Evolutionary conservation across 768 basidiomycete genomes (phyloP), one percentile per base, ranked within the genome.

Genomic region (Mycena capillaripes): DNA sequence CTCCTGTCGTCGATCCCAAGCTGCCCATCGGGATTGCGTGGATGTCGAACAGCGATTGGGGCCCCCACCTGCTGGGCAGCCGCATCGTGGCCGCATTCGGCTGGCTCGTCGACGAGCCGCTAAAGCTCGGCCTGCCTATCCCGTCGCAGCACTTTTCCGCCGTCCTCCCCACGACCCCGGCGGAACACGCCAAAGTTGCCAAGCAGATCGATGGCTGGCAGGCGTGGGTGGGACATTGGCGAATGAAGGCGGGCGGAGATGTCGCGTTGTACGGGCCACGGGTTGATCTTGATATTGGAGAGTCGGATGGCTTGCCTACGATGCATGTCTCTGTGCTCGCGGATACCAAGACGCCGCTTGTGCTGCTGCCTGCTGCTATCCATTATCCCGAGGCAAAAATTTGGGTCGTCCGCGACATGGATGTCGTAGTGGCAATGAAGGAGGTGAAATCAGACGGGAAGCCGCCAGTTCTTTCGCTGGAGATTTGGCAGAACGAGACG

Each of bases 41-140:
- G 70, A 66, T 71, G 70, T 61, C 64, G 27, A 71, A 71, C 50
- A 58, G 64, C 59, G 64, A 71, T 21, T 29, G 62, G 7, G 70
- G 70, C 1, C 29, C 27, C 1, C 70, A 70, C n/a, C n/a, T n/a
- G 4, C 36, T 66, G 1, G 70, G 55, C 3, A 29, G 50, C 17
- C 42, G 57, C 1, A 56, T 71, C 12, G 40, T 53, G 9, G 14
- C 64, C 2, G 70, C 64, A 30, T 36, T 71, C 11, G 70, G 65
- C 11, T 66, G 70, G 70, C 55, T 61, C 19, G 32, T 61, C 36
- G 63, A 32, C 34, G 63, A 59, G 63, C 63, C 55, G 19, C 27
- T 60, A 16, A 66, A 40, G 14, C 21, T 52, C 19, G 19, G 27
- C 21, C n/a, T 36, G 6, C 4, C 42, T 30, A 40, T 11, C 25